phyloP scores from a whole-genome alignment of 129 eudicot genomes.

The Artemisia argyi region DNA sequence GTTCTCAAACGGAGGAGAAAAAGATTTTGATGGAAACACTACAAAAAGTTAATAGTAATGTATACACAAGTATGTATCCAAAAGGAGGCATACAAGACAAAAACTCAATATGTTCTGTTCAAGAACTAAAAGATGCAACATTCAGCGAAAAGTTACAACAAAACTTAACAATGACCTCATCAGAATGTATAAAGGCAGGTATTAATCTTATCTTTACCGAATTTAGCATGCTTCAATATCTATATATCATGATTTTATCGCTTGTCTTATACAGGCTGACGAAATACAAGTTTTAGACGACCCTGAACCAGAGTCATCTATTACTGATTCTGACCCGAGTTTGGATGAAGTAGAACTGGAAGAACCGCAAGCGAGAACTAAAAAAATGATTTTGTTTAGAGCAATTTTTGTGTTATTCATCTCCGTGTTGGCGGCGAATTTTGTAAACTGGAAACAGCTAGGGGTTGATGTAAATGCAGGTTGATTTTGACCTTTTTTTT shows the following conservation, averaged over 20 bases:
- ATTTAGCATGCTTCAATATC: neutral
- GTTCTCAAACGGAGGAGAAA: conserved; percentile 61
- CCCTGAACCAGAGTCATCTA: conserved; percentile 42
- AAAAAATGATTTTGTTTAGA: conserved; percentile 29
- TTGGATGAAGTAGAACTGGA: conserved; percentile 27
- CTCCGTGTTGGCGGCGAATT: conserved; percentile 46
- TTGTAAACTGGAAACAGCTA: conserved; percentile 25
- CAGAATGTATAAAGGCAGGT: conserved; percentile 49
- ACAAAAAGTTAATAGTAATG: conserved; percentile 27
- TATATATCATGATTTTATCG: conserved; percentile 14
- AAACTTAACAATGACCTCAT: conserved; percentile 29
- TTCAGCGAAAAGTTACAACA: conserved; percentile 25
- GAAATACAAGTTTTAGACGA: conserved; percentile 46
- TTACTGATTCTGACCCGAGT: conserved; percentile 32
- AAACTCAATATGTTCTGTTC: conserved; percentile 15
- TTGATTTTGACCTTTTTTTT: conserved; percentile 10
- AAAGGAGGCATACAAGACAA: conserved; percentile 28
- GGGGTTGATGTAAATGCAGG: conserved; percentile 27
- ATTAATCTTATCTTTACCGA: neutral
- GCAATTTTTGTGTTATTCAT: conserved; percentile 45
- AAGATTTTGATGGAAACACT: conserved; percentile 51
- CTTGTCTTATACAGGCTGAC: conserved; percentile 43
- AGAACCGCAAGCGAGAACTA: conserved; percentile 26
- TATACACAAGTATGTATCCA: conserved; percentile 15
- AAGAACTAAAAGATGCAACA: conserved; percentile 30